A percentile compares a stretch with the other conserved stretches of the same genome.
phyloP scores from a whole-genome alignment of 1,139 yeast species.

The Wickerhamomyces sp. region DNA sequence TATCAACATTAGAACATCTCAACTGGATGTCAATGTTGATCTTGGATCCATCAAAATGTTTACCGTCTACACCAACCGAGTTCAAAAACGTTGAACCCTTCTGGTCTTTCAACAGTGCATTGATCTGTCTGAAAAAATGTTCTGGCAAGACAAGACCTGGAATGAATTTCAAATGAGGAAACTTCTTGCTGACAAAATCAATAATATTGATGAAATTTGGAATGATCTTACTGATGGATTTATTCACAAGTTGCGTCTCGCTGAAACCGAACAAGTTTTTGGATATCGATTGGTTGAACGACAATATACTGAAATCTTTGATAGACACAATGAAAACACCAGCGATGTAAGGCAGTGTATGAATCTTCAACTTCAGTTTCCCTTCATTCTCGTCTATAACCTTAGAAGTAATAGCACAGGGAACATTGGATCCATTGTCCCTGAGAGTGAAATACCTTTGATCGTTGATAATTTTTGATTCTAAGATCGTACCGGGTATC shows the following conservation, averaged over 20 bases:
- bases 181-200: slow-evolving; percentile 39
- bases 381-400: slow-evolving; percentile 43
- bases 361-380: slow-evolving; percentile 53
- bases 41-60: slow-evolving; percentile 62
- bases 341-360: slow-evolving; percentile 80
- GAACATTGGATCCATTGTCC: slow-evolving; percentile 40
- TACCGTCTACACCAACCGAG: slow-evolving; percentile 62
- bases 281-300: slow-evolving; percentile 76
- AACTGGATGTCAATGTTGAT: slow-evolving; percentile 75
- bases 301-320: slow-evolving; percentile 38
- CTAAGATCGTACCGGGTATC: slow-evolving; percentile 34
- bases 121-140: slow-evolving; percentile 71
- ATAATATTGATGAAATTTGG: slow-evolving; percentile 62
- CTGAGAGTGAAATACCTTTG: slow-evolving; percentile 60
- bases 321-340: slow-evolving; percentile 71
- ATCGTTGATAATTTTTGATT: slow-evolving; percentile 42
- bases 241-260: slow-evolving; percentile 42
- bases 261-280: slow-evolving; percentile 70
- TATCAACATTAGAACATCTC: slow-evolving; percentile 57
- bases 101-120: slow-evolving; percentile 28
- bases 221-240: slow-evolving; percentile 50
- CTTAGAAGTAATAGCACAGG: slow-evolving; percentile 67
- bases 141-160: slow-evolving; percentile 73
- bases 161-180: slow-evolving; percentile 32
- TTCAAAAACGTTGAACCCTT: slow-evolving; percentile 46